Base-by-base conservation (phyloP, 768 basidiomycete species). In the Suillus ampliporus region DNA sequence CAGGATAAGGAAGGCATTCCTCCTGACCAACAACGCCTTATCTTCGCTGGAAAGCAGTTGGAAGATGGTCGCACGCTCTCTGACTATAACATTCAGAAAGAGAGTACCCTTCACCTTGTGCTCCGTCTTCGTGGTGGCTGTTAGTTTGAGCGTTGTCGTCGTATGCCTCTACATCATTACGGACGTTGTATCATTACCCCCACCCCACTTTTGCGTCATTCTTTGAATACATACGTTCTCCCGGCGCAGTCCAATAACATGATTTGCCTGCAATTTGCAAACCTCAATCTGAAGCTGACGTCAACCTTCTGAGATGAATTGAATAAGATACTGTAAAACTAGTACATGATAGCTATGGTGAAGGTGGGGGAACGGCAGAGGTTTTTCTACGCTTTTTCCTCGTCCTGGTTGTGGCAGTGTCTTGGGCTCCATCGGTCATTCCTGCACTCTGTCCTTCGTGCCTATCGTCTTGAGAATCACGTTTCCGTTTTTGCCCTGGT, bases 1-100 rank as follows among this genome's bases (percentile, higher is more conserved):
- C 89, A 90, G 76, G 89, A 90, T 77, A 90, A 90, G 82, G 89
- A 91, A 65, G 89, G 89, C 47, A 91, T 91, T 53, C 90, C 89
- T 17, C 90, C 89, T 23, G 90, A 90, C 67, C 89, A 90, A 69
- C 89, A 91, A 69, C 84, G 89, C 41, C 79, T 91, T n/a, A 91
- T 91, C 70, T 91, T 90, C 62, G 90, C 89, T 57, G 89, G 89
- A 5, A 91, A 91, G 79, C 89, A 91, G 72, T 79, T 91, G 46
- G 90, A 91, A 70, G 90, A 91, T 62, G 90, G 90, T 15, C 86
- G 90, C 48, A 91, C 90, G 10, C 83, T 90, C 26, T 89, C 88
- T 35, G 90, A 91, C 69, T 91, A 89, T 73, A 89, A 89, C 70
- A 90, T 90, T 54, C 89, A 89, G 79, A 89, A 89, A 74, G 88